Evolutionary conservation across 164 flowering plant species (phyloP).

Genomic region (Paratinospora sagittata): DNA sequence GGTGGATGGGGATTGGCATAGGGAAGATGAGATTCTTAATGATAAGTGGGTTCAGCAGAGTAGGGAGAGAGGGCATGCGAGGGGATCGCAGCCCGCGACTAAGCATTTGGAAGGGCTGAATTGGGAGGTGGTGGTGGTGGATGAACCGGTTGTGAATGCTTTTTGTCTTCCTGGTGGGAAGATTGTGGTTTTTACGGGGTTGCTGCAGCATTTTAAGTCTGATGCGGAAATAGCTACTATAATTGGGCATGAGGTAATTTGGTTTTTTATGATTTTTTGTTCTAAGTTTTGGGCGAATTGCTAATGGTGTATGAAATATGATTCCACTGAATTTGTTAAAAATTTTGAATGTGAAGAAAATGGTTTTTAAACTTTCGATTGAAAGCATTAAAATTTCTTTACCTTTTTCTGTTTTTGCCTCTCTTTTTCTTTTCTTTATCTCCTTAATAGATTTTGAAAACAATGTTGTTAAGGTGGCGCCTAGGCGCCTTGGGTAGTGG

Average conservation of each 20-base stretch:
- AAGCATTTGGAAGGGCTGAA: conserved; percentile 74
- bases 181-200: conserved; percentile 85
- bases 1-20: conserved; percentile 38
- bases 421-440: no score
- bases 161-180: conserved; percentile 95
- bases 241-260: conserved; percentile 76
- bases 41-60: conserved; percentile 77
- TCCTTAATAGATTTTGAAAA: no score
- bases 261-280: not conserved
- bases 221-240: conserved; percentile 86
- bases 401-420: no score
- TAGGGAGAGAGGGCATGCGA: conserved; percentile 47
- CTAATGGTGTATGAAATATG: no score
- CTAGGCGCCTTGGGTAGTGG: no score
- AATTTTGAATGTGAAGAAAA: no score
- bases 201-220: conserved; percentile 54
- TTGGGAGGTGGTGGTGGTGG: conserved; percentile 85
- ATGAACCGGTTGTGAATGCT: conserved; percentile 78
- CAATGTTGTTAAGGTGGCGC: no score
- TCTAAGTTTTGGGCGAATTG: not conserved
- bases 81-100: conserved; percentile 36
- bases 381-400: no score
- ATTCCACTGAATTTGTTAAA: no score
- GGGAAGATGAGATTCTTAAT: conserved; percentile 76
- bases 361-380: no score